These are phyloP conservation scores for Amphibolis antarctica DNA, from an alignment of 106 monocot species.

Conservation along the genomic window DNA sequence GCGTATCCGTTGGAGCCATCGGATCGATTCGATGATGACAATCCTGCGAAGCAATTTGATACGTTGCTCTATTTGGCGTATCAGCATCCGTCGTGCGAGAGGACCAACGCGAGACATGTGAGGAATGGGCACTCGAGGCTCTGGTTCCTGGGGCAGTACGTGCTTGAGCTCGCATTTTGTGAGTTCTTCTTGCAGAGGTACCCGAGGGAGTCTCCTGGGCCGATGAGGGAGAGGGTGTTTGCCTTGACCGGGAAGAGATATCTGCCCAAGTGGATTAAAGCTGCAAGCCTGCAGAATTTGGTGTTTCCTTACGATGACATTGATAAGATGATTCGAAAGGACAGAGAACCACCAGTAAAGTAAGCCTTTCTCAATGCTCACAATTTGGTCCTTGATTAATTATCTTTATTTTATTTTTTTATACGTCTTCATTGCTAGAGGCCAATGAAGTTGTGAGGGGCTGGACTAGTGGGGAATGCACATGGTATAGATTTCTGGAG, in stretches of 20 bases:
- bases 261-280: slow-evolving; percentile 82
- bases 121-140: slow-evolving; percentile 92
- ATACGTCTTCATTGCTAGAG: too few relatives aligned
- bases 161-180: slow-evolving; percentile 65
- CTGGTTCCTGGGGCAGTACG: slow-evolving; percentile 76
- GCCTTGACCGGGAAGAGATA: slow-evolving; percentile 69
- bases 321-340: slow-evolving; percentile 80
- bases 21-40: slow-evolving; percentile 41
- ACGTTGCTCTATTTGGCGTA: slow-evolving; percentile 75
- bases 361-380: slow-evolving; percentile 21
- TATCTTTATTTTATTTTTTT: too few relatives aligned
- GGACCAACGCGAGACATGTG: slow-evolving; percentile 68
- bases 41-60: slow-evolving; percentile 83
- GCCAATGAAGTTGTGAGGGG: too few relatives aligned
- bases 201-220: slow-evolving; percentile 80
- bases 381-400: neutral
- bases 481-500: too few relatives aligned
- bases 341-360: slow-evolving; percentile 80
- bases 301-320: slow-evolving; percentile 93
- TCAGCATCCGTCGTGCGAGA: slow-evolving; percentile 62
- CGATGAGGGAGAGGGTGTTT: slow-evolving; percentile 86
- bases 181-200: slow-evolving; percentile 92
- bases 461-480: too few relatives aligned
- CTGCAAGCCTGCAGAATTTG: slow-evolving; percentile 85
- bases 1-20: slow-evolving; percentile 80